These are phyloP conservation scores for Xylaria curta DNA, from an alignment of 495 filamentous ascomycete genomes.

Conservation along the genomic window DNA sequence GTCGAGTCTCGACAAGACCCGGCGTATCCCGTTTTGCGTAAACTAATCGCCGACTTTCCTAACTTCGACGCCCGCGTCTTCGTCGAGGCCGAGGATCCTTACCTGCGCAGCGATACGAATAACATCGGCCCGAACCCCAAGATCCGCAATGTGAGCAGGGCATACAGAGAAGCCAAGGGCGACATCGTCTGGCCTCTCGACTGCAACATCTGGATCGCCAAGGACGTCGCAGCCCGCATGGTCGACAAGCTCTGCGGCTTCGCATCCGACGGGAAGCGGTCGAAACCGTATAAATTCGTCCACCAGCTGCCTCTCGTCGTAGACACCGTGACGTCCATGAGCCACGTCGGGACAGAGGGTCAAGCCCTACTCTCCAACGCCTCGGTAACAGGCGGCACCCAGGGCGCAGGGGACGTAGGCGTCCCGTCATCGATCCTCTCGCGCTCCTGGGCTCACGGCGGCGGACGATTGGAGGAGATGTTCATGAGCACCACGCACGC, in stretches of 20 bases:
- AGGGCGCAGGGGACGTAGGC: conserved; percentile 28
- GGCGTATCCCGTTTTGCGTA: conserved; percentile 73
- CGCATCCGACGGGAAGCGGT: conserved; percentile 42
- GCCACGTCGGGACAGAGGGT: conserved; percentile 45
- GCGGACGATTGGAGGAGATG: conserved; percentile 89
- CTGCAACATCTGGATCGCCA: conserved; percentile 93
- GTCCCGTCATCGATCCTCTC: conserved; percentile 39
- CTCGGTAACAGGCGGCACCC: conserved; percentile 37
- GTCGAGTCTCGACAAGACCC: conserved; percentile 79
- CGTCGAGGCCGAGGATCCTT: conserved; percentile 88
- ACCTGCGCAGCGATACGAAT: conserved; percentile 61
- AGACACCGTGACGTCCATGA: conserved; percentile 62
- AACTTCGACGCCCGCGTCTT: conserved; percentile 74
- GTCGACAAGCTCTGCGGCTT: conserved; percentile 84
- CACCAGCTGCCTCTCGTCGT: conserved; percentile 91
- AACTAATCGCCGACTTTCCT: conserved; percentile 73
- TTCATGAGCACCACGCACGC: conserved; percentile 95
- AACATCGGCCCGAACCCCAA: conserved; percentile 95
- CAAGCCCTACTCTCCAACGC: conserved; percentile 51
- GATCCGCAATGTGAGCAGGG: conserved; percentile 94
- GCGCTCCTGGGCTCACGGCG: conserved; percentile 53
- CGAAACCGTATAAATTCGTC: conserved; percentile 85
- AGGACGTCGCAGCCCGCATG: conserved; percentile 80
- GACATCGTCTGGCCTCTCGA: conserved; percentile 96
- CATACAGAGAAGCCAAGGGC: conserved; percentile 90